These are phyloP conservation scores for Sugiyamaella valdiviana DNA, from an alignment of 805 yeast genomes.

Conservation along the genomic window DNA sequence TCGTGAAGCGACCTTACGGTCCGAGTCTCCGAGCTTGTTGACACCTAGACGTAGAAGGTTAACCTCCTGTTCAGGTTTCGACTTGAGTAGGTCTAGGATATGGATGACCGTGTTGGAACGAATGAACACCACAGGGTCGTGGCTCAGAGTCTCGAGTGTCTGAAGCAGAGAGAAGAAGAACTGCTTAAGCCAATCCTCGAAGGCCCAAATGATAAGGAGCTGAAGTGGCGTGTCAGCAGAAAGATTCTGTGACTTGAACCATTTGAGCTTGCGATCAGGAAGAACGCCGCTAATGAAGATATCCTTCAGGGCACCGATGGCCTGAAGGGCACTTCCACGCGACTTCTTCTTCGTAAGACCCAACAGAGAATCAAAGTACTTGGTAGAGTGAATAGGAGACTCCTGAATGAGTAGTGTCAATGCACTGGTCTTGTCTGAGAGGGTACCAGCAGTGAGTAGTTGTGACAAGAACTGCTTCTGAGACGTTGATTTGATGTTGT, in stretches of 20 bases:
- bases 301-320: constrained; percentile 86
- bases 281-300: constrained; percentile 79
- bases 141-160: constrained; percentile 67
- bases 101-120: constrained; percentile 70
- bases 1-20: constrained; percentile 83
- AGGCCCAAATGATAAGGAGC: constrained; percentile 68
- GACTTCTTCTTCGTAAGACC: constrained; percentile 84
- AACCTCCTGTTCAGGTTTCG: constrained; percentile 95
- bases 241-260: constrained; percentile 71
- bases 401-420: constrained; percentile 88
- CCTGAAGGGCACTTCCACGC: constrained; percentile 86
- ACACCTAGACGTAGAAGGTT: constrained; percentile 83
- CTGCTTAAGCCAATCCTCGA: constrained; percentile 82
- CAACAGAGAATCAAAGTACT: constrained; percentile 72
- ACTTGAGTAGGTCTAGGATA: constrained; percentile 69
- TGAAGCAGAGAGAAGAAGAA: constrained; percentile 70
- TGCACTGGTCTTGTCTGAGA: constrained; percentile 92
- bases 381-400: constrained; percentile 84
- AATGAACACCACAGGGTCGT: constrained; percentile 86
- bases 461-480: constrained; percentile 85
- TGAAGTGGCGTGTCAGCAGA: constrained; percentile 41
- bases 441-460: constrained; percentile 85
- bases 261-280: constrained; percentile 66
- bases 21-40: constrained; percentile 89
- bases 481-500: constrained; percentile 66